A percentile compares a stretch with the other conserved stretches of the same genome.
These are phyloP conservation scores for Heritiera littoralis DNA, from an alignment of 345 rosid genomes.

Conservation along the genomic window DNA sequence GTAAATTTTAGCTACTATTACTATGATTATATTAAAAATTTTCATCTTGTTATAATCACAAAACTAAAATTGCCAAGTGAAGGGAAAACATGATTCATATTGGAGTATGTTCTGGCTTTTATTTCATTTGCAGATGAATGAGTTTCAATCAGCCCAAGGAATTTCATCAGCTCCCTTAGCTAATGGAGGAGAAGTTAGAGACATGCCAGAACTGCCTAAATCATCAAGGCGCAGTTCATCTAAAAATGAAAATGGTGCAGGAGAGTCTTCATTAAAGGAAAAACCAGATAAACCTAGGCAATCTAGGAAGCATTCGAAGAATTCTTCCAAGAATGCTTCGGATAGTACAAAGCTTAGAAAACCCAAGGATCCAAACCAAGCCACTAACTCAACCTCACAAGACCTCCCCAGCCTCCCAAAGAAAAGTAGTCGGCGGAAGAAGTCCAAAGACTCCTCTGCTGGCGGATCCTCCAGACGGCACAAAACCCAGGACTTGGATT, in stretches of 20 bases:
- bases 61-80: not conserved
- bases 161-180: slow-evolving; percentile 35
- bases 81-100: not conserved
- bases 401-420: slow-evolving; percentile 37
- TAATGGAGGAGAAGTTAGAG: slow-evolving; percentile 26
- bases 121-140: slow-evolving; percentile 55
- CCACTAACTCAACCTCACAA: slow-evolving; percentile 25
- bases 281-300: slow-evolving; percentile 51
- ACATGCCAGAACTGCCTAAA: slow-evolving; percentile 38
- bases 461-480: slow-evolving; percentile 40
- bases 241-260: not conserved
- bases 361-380: slow-evolving; percentile 29
- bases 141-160: slow-evolving; percentile 43
- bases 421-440: slow-evolving; percentile 50
- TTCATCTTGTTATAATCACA: not conserved
- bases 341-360: slow-evolving; percentile 29
- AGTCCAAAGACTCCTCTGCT: slow-evolving; percentile 41
- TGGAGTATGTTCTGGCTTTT: not conserved
- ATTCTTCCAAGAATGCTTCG: slow-evolving; percentile 19
- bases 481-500: slow-evolving; percentile 25
- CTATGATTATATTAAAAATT: not conserved
- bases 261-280: slow-evolving; percentile 43
- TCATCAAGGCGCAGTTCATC: slow-evolving; percentile 45
- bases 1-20: slow-evolving; percentile 33
- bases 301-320: slow-evolving; percentile 49